Evolutionary conservation across 768 basidiomycete genomes (phyloP).

Genomic region (Pleurotus tuber-regium): DNA sequence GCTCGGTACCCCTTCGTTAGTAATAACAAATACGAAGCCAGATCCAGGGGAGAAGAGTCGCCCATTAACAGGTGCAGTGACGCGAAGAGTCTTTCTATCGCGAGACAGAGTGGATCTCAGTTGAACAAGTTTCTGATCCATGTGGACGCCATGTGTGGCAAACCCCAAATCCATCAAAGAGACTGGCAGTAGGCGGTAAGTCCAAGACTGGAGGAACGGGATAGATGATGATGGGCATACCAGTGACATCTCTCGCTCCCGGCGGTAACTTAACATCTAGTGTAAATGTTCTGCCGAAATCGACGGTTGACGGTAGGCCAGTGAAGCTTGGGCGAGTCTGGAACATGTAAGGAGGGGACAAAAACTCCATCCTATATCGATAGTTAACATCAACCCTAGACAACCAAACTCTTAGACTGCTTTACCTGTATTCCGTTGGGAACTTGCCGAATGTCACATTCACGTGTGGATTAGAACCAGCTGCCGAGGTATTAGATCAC

Average conservation of each 20-base stretch:
- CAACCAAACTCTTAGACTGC: background rate
- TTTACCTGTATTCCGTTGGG: slow-evolving; percentile 33
- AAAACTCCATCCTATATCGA: slow-evolving; percentile 31
- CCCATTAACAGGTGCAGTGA: slow-evolving; percentile 33
- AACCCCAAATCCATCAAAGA: slow-evolving; percentile 40
- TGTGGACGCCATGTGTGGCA: slow-evolving; percentile 39
- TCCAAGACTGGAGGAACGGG: background rate
- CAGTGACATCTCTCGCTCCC: slow-evolving; percentile 23
- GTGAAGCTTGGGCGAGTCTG: slow-evolving; percentile 29
- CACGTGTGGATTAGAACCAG: slow-evolving; percentile 46
- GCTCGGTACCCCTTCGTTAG: slow-evolving; percentile 32
- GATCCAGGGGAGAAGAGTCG: slow-evolving; percentile 39
- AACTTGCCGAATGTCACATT: slow-evolving; percentile 18
- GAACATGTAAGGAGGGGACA: slow-evolving; percentile 40
- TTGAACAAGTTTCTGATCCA: slow-evolving; percentile 35
- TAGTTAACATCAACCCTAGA: background rate
- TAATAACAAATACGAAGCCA: slow-evolving; percentile 31
- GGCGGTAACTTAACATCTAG: slow-evolving; percentile 30
- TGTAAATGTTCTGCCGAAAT: slow-evolving; percentile 33
- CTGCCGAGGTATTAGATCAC: slow-evolving; percentile 16
- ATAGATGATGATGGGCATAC: slow-evolving; percentile 15
- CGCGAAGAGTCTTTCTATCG: slow-evolving; percentile 28
- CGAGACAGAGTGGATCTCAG: slow-evolving; percentile 30
- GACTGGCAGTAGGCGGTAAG: slow-evolving; percentile 20
- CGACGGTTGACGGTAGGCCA: slow-evolving; percentile 32